Conservation (phyloP, 257 asterid species). For the Solanum sparsipilum region DNA sequence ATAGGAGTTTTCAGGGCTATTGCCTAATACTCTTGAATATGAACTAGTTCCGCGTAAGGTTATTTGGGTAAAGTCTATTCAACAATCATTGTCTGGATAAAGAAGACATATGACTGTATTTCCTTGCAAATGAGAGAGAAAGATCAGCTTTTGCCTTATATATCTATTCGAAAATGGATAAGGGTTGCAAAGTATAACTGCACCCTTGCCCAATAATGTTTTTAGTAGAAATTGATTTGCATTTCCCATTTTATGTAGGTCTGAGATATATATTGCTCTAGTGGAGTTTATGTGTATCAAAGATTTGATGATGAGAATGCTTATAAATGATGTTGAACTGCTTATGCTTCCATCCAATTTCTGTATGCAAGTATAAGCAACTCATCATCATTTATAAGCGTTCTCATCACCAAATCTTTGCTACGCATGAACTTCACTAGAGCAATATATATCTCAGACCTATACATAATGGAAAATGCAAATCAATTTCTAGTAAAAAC, state of each 20-base stretch:
- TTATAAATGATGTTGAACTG: not conserved
- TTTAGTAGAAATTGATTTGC: not conserved
- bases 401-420: conserved; percentile 33
- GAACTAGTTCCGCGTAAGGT: conserved; percentile 24
- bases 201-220: not conserved
- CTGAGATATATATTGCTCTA: conserved; percentile 21
- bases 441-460: conserved; percentile 24
- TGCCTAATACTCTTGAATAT: conserved; percentile 47
- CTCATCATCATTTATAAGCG: conserved; percentile 35
- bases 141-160: conserved; percentile 19
- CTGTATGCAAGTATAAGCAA: conserved; percentile 48
- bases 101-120: conserved; percentile 37
- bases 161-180: not conserved
- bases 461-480: not conserved
- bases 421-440: conserved; percentile 27
- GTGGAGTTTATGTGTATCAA: conserved; percentile 21
- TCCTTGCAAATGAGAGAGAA: conserved; percentile 31
- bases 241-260: conserved; percentile 17
- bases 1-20: conserved; percentile 26
- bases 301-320: not conserved
- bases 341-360: not conserved
- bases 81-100: conserved; percentile 20
- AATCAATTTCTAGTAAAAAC: not conserved
- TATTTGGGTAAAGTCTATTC: conserved; percentile 25
- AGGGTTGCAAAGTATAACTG: not conserved